Conservation (phyloP, 441 rosid genomes). For the Populus hybrid region DNA sequence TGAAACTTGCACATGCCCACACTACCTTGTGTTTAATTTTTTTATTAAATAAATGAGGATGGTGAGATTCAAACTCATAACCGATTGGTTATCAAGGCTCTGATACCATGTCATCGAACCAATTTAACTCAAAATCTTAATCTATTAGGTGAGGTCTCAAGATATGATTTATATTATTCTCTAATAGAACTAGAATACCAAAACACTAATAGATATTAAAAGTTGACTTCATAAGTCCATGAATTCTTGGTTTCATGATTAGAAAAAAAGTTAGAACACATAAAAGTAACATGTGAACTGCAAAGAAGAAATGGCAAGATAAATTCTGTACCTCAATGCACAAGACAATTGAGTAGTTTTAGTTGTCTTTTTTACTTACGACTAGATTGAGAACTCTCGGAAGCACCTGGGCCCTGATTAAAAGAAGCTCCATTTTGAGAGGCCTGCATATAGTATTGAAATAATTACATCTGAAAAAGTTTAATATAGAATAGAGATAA, state of each 20-base stretch:
- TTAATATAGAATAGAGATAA: neutral
- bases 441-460: constrained; percentile 40
- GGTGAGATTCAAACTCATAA: no score
- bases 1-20: no score
- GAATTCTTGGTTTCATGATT: neutral
- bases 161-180: no score
- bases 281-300: neutral
- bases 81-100: no score
- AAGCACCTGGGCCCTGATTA: constrained; percentile 37
- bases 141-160: no score
- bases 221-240: neutral
- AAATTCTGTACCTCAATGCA: no score
- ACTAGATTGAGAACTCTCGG: constrained; percentile 40
- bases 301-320: no score
- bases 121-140: no score
- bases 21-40: no score
- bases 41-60: no score
- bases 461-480: constrained; percentile 10
- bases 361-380: constrained; percentile 37
- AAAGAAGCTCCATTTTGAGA: constrained; percentile 72
- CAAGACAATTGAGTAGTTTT: neutral
- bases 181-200: neutral
- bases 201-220: neutral
- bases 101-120: no score
- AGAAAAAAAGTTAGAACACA: neutral